Evolutionary conservation across 208 protist genomes (phyloP).

Genomic region (Crithidia fasciculata): DNA sequence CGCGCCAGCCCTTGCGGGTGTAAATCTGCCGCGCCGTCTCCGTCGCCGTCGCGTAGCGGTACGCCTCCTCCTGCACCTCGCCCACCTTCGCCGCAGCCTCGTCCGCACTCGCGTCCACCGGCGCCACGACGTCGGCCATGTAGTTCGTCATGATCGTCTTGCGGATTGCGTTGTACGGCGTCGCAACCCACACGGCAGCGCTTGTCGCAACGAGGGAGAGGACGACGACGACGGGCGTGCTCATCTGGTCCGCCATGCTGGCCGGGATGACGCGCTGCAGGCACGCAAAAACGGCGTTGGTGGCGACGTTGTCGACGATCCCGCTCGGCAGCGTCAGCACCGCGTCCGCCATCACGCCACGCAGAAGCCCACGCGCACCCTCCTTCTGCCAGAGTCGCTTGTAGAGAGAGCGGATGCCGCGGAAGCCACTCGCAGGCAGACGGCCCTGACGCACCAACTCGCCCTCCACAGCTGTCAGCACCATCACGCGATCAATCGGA

Average conservation of each 20-base stretch:
- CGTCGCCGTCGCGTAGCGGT: constrained; percentile 67
- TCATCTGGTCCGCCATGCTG: constrained; percentile 43
- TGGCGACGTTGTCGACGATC: constrained; percentile 60
- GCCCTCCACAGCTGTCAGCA: constrained; percentile 76
- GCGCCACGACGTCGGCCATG: constrained; percentile 73
- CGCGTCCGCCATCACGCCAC: constrained; percentile 67
- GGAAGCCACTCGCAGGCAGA: constrained; percentile 66
- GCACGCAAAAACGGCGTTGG: constrained; percentile 47
- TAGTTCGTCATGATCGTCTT: constrained; percentile 86
- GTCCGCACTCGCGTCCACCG: constrained; percentile 2
- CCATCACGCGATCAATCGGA: constrained; percentile 68
- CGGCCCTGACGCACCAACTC: constrained; percentile 78
- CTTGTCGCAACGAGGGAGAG: constrained; percentile 60
- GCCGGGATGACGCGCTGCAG: constrained; percentile 56
- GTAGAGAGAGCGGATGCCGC: constrained; percentile 51
- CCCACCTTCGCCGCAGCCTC: not conserved
- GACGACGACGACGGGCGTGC: constrained; percentile 41
- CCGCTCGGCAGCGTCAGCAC: constrained; percentile 60
- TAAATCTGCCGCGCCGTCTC: constrained; percentile 63
- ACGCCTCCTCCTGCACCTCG: constrained; percentile 38
- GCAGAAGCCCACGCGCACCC: constrained; percentile 60
- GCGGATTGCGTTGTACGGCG: constrained; percentile 66
- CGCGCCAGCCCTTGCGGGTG: constrained; percentile 57
- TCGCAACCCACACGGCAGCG: constrained; percentile 65
- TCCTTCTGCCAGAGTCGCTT: constrained; percentile 70